These are phyloP conservation scores for Neofusicoccum cordaticola DNA, from an alignment of 2,329 filamentous ascomycete species.

Conservation along the genomic window DNA sequence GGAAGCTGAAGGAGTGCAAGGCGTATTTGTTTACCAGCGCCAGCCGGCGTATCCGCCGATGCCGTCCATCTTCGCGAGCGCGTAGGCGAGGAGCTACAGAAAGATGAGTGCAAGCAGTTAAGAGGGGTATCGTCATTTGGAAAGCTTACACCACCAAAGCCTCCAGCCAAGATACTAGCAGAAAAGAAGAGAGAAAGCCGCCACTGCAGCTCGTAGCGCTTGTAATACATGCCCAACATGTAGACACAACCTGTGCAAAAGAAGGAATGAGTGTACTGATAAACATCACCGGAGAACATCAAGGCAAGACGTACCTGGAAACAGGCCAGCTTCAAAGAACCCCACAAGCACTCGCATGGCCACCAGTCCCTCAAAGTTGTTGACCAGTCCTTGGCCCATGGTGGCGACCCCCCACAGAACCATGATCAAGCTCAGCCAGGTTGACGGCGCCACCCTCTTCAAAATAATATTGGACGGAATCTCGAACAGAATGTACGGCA, in stretches of 20 bases:
- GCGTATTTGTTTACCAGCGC: conserved; percentile 22
- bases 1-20: background rate
- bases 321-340: conserved; percentile 33
- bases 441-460: conserved; percentile 50
- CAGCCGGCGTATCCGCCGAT: conserved; percentile 40
- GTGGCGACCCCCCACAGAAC: conserved; percentile 39
- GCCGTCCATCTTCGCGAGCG: conserved; percentile 58
- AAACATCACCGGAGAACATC: conserved; percentile 23
- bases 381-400: conserved; percentile 47
- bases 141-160: conserved; percentile 37
- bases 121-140: background rate
- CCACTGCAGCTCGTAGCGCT: conserved; percentile 43
- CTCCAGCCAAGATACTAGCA: conserved; percentile 41
- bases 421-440: conserved; percentile 41
- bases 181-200: conserved; percentile 42
- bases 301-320: conserved; percentile 26
- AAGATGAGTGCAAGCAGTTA: background rate
- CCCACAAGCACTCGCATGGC: conserved; percentile 43
- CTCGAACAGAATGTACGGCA: conserved; percentile 38
- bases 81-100: conserved; percentile 45
- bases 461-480: conserved; percentile 58
- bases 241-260: conserved; percentile 32
- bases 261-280: conserved; percentile 16
- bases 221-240: conserved; percentile 40
- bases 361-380: conserved; percentile 46